Base-by-base conservation (phyloP, 140 eudicot genomes). In the Senecio squalidus region DNA sequence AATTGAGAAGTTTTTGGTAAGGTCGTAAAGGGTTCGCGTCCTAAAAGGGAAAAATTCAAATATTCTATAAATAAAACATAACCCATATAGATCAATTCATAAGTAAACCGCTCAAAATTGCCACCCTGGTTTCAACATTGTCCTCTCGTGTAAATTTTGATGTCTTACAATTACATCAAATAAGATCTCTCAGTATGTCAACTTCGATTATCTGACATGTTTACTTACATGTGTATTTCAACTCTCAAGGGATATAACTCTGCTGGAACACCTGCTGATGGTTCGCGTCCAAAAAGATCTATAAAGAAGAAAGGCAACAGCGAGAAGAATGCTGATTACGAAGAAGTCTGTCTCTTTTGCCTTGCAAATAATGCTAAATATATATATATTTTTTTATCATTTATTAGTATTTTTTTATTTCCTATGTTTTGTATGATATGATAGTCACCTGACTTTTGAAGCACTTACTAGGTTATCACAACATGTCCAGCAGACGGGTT, bases 401-500 rank as follows among this genome's bases (percentile, higher is more conserved):
- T n/a, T 41, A n/a, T n/a, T n/a, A n/a, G n/a, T n/a, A n/a, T n/a
- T n/a, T n/a, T n/a, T 22, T 11, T 29, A 22, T 55, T 13, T 1
- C 4, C 1, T 4, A 9, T 41, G 24, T 62, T 54, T n/a, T n/a
- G n/a, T n/a, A n/a, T 16, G 18, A 44, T 60, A 38, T 34, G 20
- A 55, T 55, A 20, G 16, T 17, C 29, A 52, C 36, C 55, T 68
- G 60, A 56, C 25, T 26, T 54, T 55, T 56, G 25, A 44, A 62
- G 29, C 41, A 58, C 55, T 53, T 6, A 64, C 39, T 53, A 82
- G 89, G 71, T 21, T 41, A 43, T 70, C 40, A 73, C 60, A 69
- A 68, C 62, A 24, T 15, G 60, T 50, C 49, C 73, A 3, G 78
- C 75, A 5, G 83, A 74, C 3, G 87, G 72, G 56, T 39, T 84